These are phyloP conservation scores for Solanum chilense DNA, from an alignment of 257 asterid species.

Conservation along the genomic window DNA sequence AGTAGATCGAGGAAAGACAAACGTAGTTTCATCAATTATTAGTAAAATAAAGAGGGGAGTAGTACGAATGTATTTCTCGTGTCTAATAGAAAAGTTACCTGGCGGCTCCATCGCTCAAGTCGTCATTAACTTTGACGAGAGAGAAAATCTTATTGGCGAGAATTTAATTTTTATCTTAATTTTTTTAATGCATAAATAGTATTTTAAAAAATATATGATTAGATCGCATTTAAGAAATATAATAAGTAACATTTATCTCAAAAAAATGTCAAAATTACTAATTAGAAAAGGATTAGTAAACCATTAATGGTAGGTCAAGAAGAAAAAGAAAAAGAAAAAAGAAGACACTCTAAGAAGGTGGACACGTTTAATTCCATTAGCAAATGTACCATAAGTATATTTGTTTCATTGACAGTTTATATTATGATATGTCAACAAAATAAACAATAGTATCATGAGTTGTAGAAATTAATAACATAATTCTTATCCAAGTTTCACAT, in stretches of 20 bases:
- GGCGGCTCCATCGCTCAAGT: too few species aligned
- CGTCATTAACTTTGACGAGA: too few species aligned
- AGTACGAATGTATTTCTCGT: background rate
- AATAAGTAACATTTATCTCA: background rate
- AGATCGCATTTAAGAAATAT: background rate
- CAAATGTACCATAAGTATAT: background rate
- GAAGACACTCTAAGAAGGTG: background rate
- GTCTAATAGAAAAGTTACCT: background rate
- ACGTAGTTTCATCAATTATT: background rate
- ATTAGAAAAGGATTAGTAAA: background rate
- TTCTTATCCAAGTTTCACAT: background rate
- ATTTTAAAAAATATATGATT: background rate
- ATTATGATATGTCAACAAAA: background rate
- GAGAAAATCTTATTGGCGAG: too few species aligned
- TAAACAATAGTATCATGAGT: background rate
- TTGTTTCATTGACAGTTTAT: background rate
- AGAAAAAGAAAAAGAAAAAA: background rate
- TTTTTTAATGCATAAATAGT: too few species aligned
- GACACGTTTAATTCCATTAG: background rate
- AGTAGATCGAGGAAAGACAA: background rate
- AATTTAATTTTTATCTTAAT: too few species aligned
- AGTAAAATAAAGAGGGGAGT: too few species aligned
- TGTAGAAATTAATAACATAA: background rate
- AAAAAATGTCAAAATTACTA: background rate
- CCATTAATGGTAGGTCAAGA: background rate